Evolutionary conservation across 305 asterid species (phyloP).

Genomic region (Striga hermonthica): DNA sequence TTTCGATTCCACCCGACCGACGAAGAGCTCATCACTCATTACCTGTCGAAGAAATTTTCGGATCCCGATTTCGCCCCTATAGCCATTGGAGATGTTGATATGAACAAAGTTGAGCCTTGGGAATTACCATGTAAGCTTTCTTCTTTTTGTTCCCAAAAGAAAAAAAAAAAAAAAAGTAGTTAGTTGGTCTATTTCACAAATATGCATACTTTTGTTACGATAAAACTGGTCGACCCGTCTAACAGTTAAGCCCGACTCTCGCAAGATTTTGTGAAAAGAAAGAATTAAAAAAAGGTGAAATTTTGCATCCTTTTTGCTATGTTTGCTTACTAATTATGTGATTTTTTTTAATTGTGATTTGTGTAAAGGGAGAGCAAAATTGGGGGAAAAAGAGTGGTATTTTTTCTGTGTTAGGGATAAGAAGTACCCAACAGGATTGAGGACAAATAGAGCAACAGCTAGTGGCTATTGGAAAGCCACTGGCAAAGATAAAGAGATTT

Average conservation of each 20-base stretch:
- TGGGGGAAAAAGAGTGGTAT: constrained; percentile 57
- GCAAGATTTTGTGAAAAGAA: too few species aligned
- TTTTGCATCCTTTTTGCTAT: neutral
- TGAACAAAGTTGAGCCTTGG: constrained; percentile 62
- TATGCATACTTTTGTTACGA: too few species aligned
- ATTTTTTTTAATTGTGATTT: too few species aligned
- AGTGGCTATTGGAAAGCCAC: constrained; percentile 66
- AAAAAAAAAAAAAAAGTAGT: too few species aligned
- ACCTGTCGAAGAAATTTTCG: constrained; percentile 38
- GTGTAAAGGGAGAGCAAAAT: constrained; percentile 43
- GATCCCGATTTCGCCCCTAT: constrained; percentile 36
- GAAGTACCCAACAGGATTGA: constrained; percentile 52
- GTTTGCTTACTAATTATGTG: neutral
- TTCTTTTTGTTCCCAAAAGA: neutral
- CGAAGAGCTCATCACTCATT: constrained; percentile 52
- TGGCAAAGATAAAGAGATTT: constrained; percentile 53
- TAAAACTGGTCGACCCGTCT: too few species aligned
- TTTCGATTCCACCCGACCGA: constrained; percentile 61
- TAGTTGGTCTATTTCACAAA: neutral
- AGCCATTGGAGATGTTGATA: constrained; percentile 54
- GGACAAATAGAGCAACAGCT: constrained; percentile 58
- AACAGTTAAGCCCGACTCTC: too few species aligned
- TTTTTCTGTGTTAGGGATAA: constrained; percentile 54
- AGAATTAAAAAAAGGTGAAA: too few species aligned
- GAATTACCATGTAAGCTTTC: constrained; percentile 47